phyloP scores from a whole-genome alignment of 2,329 filamentous ascomycete genomes.

The Cercospora zeae-maydis region DNA sequence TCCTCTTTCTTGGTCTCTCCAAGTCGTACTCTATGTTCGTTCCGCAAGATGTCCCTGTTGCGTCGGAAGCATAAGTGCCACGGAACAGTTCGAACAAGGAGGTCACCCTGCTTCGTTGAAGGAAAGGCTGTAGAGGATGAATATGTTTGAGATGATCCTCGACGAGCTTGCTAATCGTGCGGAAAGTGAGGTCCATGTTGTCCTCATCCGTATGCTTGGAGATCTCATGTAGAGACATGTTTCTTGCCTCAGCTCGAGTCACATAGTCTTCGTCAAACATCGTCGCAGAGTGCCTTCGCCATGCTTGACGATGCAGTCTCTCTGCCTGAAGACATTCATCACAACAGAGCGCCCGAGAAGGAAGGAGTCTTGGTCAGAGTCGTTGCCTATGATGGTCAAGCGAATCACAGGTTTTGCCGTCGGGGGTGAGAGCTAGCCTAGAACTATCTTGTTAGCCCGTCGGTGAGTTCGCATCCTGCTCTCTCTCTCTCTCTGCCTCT shows the following conservation, averaged over 20 bases:
- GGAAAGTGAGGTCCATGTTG: not conserved
- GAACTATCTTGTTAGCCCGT: too few species aligned
- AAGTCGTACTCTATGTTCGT: not conserved
- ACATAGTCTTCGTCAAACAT: not conserved
- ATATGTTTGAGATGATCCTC: not conserved
- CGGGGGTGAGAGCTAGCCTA: too few species aligned
- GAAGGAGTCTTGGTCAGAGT: too few species aligned
- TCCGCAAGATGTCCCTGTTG: not conserved
- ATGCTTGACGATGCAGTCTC: too few species aligned
- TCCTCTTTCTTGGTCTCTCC: not conserved
- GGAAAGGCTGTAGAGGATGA: not conserved
- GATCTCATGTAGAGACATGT: not conserved
- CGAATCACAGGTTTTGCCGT: too few species aligned
- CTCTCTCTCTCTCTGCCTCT: too few species aligned
- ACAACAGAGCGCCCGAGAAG: too few species aligned
- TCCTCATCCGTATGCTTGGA: not conserved
- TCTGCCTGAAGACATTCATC: too few species aligned
- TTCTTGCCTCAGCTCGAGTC: not conserved
- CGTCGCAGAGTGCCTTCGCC: too few species aligned
- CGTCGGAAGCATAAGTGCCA: not conserved
- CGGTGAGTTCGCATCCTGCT: too few species aligned
- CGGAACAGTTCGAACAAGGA: not conserved
- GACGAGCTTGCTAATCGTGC: slow-evolving; percentile 1
- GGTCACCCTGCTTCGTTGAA: not conserved
- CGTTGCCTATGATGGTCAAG: too few species aligned